Conservation (phyloP, 1,139 yeast genomes). For the Geotrichum aggregatum region DNA sequence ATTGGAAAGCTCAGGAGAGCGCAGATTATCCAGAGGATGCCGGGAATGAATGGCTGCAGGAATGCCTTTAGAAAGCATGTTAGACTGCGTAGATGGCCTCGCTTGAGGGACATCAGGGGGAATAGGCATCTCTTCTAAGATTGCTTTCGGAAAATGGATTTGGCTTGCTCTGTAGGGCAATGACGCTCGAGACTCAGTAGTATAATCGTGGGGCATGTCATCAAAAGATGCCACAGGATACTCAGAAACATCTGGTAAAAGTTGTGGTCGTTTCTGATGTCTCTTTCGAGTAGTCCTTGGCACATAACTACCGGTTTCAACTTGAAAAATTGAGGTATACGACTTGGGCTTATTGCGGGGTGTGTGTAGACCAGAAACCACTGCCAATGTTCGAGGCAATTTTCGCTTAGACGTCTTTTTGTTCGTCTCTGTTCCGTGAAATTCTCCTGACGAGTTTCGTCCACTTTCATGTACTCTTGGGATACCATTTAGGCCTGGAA, state of each 20-base stretch:
- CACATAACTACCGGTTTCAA: constrained; percentile 16
- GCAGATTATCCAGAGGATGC: not conserved
- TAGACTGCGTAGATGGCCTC: not conserved
- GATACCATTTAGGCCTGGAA: no score
- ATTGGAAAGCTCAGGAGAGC: no score
- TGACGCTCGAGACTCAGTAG: not conserved
- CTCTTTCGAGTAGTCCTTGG: constrained; percentile 4
- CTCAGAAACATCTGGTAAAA: not conserved
- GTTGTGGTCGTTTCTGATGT: not conserved
- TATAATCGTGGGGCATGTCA: not conserved
- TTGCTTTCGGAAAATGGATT: no score
- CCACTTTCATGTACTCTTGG: no score
- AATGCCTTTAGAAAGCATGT: not conserved
- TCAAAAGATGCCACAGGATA: constrained; percentile 6
- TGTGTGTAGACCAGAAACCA: constrained; percentile 17
- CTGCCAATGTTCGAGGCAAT: constrained; percentile 14
- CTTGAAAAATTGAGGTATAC: constrained; percentile 9
- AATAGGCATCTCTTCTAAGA: no score
- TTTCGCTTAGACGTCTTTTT: not conserved
- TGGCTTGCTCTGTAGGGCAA: no score
- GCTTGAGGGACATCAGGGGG: no score
- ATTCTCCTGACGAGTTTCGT: not conserved
- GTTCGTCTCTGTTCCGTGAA: not conserved
- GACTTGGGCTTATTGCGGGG: constrained; percentile 8
- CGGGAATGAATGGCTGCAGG: not conserved